Percentiles rank a stretch among this genome's conserved stretches.
Conservation (phyloP, 176 grass and related monocot species). For the Calamus simplicifolius region DNA sequence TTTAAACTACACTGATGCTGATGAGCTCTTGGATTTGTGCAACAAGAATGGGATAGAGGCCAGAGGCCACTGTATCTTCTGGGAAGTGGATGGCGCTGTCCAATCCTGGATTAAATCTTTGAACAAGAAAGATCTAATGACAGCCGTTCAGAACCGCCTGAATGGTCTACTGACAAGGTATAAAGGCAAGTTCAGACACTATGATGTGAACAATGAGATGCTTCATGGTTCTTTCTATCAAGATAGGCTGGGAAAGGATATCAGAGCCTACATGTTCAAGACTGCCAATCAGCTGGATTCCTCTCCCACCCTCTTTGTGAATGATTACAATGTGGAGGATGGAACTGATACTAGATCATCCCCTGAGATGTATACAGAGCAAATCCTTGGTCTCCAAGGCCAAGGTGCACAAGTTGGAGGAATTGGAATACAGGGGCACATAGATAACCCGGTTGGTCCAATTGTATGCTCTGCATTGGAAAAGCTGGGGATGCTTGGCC, state of each 20-base stretch:
- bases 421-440: constrained; percentile 65
- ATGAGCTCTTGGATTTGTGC: constrained; percentile 77
- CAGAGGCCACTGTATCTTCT: constrained; percentile 91
- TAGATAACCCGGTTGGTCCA: constrained; percentile 42
- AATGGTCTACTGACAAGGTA: constrained; percentile 54
- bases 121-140: constrained; percentile 35
- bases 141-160: constrained; percentile 44
- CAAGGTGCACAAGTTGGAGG: constrained; percentile 63
- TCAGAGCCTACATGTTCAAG: constrained; percentile 58
- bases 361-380: constrained; percentile 65
- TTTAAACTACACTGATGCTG: constrained; percentile 65
- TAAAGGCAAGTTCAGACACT: constrained; percentile 77
- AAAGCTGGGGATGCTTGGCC: constrained; percentile 41
- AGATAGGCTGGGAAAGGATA: constrained; percentile 62
- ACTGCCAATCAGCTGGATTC: constrained; percentile 46
- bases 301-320: constrained; percentile 74
- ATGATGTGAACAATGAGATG: constrained; percentile 96
- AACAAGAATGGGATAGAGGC: constrained; percentile 49
- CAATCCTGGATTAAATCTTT: constrained; percentile 67
- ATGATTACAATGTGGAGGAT: constrained; percentile 85
- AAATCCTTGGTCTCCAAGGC: constrained; percentile 56
- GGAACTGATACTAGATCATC: constrained; percentile 37
- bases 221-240: constrained; percentile 86
- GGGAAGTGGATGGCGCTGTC: constrained; percentile 55
- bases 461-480: constrained; percentile 46